Conservation (phyloP, 2,329 filamentous ascomycete species). For the Aaosphaeria pasadenensis region DNA sequence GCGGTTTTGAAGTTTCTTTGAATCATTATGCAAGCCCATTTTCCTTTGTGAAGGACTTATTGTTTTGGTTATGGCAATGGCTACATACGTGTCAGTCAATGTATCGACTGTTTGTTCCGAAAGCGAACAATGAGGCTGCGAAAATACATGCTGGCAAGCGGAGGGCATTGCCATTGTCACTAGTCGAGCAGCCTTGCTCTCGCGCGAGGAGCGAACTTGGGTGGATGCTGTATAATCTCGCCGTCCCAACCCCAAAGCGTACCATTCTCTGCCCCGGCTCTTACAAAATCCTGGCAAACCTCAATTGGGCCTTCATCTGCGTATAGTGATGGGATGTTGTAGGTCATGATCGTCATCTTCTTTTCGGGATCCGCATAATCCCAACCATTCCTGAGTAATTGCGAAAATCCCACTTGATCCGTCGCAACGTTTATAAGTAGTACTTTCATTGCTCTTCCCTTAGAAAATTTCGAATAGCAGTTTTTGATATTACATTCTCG, state of each 20-base stretch:
- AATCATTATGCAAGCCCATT: too few relatives aligned
- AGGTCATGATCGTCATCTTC: slow-evolving; percentile 39
- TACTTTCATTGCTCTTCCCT: slow-evolving; percentile 13
- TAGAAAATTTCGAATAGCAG: slow-evolving; percentile 35
- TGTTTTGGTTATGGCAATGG: too few relatives aligned
- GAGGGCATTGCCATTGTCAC: too few relatives aligned
- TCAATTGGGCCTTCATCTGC: slow-evolving; percentile 39
- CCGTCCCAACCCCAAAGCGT: slow-evolving; percentile 22
- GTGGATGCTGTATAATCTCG: slow-evolving; percentile 9
- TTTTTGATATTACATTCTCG: slow-evolving; percentile 39
- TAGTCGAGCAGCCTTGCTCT: too few relatives aligned
- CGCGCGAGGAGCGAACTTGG: neutral
- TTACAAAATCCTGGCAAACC: slow-evolving; percentile 44
- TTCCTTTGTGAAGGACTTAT: too few relatives aligned
- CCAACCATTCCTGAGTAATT: slow-evolving; percentile 22
- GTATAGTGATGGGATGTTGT: slow-evolving; percentile 41
- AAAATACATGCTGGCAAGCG: too few relatives aligned
- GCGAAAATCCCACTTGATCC: slow-evolving; percentile 9
- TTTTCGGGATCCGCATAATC: slow-evolving; percentile 20
- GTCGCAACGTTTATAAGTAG: slow-evolving; percentile 17
- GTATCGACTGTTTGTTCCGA: too few relatives aligned
- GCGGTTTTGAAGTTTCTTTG: too few relatives aligned
- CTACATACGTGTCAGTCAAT: too few relatives aligned
- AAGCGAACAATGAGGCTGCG: too few relatives aligned
- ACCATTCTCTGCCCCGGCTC: slow-evolving; percentile 40